These are phyloP conservation scores for Phaffomyces antillensis DNA, from an alignment of 805 yeast genomes.

Conservation along the genomic window DNA sequence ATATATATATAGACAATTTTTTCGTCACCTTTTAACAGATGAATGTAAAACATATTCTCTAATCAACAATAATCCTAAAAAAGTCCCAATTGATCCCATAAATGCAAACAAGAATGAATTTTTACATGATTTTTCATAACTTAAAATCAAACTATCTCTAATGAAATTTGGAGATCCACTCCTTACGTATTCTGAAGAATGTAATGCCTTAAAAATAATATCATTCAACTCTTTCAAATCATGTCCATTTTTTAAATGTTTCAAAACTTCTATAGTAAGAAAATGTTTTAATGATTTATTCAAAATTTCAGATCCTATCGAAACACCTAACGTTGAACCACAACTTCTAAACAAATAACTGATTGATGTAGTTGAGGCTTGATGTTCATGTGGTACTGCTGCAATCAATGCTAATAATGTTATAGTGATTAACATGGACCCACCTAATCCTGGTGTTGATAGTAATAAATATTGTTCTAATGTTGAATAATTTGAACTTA, in stretches of 20 bases:
- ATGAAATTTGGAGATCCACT: slow-evolving; percentile 47
- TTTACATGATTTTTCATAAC: slow-evolving; percentile 48
- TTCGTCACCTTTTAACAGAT: slow-evolving; percentile 34
- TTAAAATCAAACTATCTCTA: slow-evolving; percentile 36
- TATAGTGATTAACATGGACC: slow-evolving; percentile 54
- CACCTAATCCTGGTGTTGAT: slow-evolving; percentile 47
- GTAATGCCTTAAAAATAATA: slow-evolving; percentile 47
- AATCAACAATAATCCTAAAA: slow-evolving; percentile 38
- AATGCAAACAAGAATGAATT: slow-evolving; percentile 44
- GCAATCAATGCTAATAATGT: slow-evolving; percentile 64
- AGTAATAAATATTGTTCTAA: slow-evolving; percentile 39
- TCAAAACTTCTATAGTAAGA: slow-evolving; percentile 26
- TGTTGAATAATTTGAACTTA: slow-evolving; percentile 27
- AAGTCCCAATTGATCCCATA: slow-evolving; percentile 31
- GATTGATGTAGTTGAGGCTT: slow-evolving; percentile 61
- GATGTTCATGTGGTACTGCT: slow-evolving; percentile 59
- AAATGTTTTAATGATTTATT: slow-evolving; percentile 33
- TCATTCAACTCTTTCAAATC: slow-evolving; percentile 29
- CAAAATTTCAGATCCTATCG: slow-evolving; percentile 59
- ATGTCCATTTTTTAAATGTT: slow-evolving; percentile 29
- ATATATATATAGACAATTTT: too few relatives aligned
- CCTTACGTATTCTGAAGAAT: slow-evolving; percentile 47
- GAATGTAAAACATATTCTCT: slow-evolving; percentile 53
- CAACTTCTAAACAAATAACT: slow-evolving; percentile 61
- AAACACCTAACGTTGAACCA: slow-evolving; percentile 59